Evolutionary conservation across 2,329 filamentous ascomycete genomes (phyloP).

Genomic region (Neofusicoccum kwambonambiense): DNA sequence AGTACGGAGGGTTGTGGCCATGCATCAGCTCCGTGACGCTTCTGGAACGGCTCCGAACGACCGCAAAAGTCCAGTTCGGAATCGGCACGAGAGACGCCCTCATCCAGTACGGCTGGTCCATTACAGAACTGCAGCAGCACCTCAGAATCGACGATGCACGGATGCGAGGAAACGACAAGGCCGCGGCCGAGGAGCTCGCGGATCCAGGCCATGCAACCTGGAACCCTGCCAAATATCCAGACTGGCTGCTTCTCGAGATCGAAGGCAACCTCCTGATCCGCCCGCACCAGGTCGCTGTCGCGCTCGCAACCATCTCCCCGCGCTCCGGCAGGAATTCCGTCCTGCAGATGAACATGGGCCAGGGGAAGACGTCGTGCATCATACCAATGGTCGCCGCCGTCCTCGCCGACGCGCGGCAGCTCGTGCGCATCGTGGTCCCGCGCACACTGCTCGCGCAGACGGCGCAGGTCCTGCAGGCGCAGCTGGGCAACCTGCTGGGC

Average conservation of each 20-base stretch:
- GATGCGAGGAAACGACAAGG: conserved; percentile 26
- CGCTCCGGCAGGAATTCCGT: conserved; percentile 56
- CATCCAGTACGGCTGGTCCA: conserved; percentile 43
- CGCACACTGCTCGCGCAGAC: conserved; percentile 59
- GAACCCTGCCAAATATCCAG: conserved; percentile 52
- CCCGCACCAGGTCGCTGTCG: conserved; percentile 61
- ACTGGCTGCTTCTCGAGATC: conserved; percentile 67
- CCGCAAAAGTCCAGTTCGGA: conserved; percentile 31
- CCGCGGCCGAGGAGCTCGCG: conserved; percentile 43
- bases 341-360: conserved; percentile 66
- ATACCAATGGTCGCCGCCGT: conserved; percentile 60
- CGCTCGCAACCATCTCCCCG: conserved; percentile 58
- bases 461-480: conserved; percentile 54
- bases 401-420: conserved; percentile 38
- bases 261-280: conserved; percentile 64
- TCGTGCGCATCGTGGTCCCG: conserved; percentile 57
- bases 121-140: conserved; percentile 49
- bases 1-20: conserved; percentile 22
- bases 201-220: conserved; percentile 58
- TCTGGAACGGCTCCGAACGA: conserved; percentile 49
- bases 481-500: conserved; percentile 55
- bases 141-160: conserved; percentile 43
- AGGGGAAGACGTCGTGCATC: conserved; percentile 67
- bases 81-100: conserved; percentile 40
- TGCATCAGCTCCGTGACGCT: conserved; percentile 26